Conservation (phyloP, 208 protist species). For the Leishmania aethiopica region DNA sequence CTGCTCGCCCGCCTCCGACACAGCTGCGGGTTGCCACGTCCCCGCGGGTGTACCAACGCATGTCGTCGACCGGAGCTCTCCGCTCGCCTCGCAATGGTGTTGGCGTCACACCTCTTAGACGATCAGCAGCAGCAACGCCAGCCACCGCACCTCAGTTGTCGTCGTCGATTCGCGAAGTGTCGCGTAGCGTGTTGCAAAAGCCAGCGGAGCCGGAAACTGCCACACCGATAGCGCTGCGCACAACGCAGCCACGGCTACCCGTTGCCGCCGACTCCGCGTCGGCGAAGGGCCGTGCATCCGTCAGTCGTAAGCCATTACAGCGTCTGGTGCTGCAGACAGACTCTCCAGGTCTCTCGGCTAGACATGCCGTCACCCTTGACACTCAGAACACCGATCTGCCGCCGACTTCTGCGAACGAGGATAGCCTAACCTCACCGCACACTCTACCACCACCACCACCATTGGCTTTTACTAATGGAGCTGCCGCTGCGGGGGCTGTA, state of each 20-base stretch:
- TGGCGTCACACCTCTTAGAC: background rate
- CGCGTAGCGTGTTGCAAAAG: background rate
- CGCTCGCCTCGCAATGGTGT: background rate
- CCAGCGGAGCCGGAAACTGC: background rate
- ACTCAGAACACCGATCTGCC: background rate
- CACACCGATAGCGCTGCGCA: background rate
- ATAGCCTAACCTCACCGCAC: background rate
- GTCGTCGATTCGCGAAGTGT: background rate
- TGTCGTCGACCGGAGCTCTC: conserved; percentile 2
- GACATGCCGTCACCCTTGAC: too few relatives aligned
- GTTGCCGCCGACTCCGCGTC: too few relatives aligned
- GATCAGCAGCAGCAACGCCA: background rate
- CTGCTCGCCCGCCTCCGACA: background rate
- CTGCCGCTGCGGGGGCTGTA: background rate
- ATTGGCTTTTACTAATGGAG: background rate
- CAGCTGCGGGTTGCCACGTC: background rate
- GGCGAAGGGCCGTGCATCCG: background rate
- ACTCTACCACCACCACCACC: background rate
- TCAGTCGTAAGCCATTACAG: background rate
- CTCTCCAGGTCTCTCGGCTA: background rate
- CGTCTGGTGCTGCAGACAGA: background rate
- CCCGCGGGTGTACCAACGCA: background rate
- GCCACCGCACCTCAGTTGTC: background rate
- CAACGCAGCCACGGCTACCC: background rate
- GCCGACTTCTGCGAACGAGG: background rate